A percentile compares a stretch with the other conserved stretches of the same genome.
Conservation (phyloP, 1,284 basidiomycete genomes). For the Baeospora myosura region DNA sequence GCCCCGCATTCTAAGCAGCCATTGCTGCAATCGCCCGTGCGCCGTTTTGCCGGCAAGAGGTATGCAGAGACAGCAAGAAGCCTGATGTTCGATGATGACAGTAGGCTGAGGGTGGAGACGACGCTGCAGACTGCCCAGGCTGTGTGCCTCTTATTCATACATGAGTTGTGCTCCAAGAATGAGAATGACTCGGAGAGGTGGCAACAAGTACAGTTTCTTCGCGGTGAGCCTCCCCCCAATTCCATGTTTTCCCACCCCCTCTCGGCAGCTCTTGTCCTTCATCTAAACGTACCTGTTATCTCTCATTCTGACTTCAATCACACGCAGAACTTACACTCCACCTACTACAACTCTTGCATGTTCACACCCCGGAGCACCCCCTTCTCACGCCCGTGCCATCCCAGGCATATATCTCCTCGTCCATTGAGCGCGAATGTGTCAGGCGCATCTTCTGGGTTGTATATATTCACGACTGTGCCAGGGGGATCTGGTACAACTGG, state of each 20-base stretch:
- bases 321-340: slow-evolving; percentile 53
- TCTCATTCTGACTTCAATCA: slow-evolving; percentile 11
- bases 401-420: slow-evolving; percentile 47
- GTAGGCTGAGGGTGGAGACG: slow-evolving; percentile 47
- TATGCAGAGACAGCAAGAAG: slow-evolving; percentile 64
- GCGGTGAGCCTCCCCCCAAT: too few species aligned
- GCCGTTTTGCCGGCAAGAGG: slow-evolving; percentile 59
- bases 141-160: neutral
- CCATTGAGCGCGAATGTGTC: slow-evolving; percentile 58
- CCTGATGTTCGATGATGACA: slow-evolving; percentile 62
- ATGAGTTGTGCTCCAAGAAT: too few species aligned
- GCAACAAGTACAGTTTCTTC: too few species aligned
- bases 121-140: neutral
- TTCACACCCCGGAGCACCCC: slow-evolving; percentile 52
- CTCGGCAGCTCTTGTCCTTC: too few species aligned
- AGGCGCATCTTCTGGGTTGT: slow-evolving; percentile 70
- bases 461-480: slow-evolving; percentile 46
- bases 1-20: slow-evolving; percentile 66
- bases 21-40: slow-evolving; percentile 45
- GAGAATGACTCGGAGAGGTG: too few species aligned
- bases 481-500: slow-evolving; percentile 11
- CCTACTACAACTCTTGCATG: slow-evolving; percentile 57
- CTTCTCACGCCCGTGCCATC: slow-evolving; percentile 44
- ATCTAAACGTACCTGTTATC: too few species aligned
- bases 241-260: too few species aligned